Percentiles rank a stretch among this genome's conserved stretches.
Evolutionary conservation across 208 protist genomes (phyloP).

Genomic region (Leishmania amazonensis): DNA sequence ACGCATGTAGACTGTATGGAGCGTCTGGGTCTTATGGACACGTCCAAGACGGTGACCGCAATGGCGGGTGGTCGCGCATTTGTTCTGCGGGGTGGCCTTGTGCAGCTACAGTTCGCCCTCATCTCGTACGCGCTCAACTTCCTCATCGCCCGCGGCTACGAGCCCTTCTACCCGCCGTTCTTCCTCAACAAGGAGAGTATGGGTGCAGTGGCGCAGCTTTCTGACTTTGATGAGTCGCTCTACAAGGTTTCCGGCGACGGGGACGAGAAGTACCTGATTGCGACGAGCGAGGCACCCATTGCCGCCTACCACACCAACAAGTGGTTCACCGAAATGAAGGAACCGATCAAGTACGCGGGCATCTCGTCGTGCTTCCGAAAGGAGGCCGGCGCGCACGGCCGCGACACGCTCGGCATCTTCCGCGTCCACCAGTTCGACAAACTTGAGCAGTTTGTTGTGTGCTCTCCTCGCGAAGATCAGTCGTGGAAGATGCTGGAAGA

Average conservation of each 20-base stretch:
- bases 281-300: slow-evolving; percentile 99
- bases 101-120: slow-evolving; percentile 98
- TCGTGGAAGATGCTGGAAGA: slow-evolving; percentile 92
- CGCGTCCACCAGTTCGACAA: slow-evolving; percentile 98
- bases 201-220: slow-evolving; percentile 97
- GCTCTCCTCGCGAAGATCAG: slow-evolving; percentile 88
- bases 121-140: slow-evolving; percentile 98
- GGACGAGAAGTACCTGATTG: slow-evolving; percentile 99
- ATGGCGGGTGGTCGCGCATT: slow-evolving; percentile 98
- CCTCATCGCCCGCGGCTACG: slow-evolving; percentile 92
- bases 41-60: slow-evolving; percentile 70
- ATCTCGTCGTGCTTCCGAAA: slow-evolving; percentile 99
- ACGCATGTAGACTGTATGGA: slow-evolving; percentile 95
- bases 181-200: slow-evolving; percentile 99
- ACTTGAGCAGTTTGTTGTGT: slow-evolving; percentile 96
- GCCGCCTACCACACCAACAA: slow-evolving; percentile 96
- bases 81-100: slow-evolving; percentile 97
- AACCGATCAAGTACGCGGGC: slow-evolving; percentile 96
- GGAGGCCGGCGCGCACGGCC: slow-evolving; percentile 97
- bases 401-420: slow-evolving; percentile 96
- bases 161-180: slow-evolving; percentile 98
- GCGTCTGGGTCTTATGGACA: slow-evolving; percentile 91
- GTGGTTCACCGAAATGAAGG: slow-evolving; percentile 92
- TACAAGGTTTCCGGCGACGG: slow-evolving; percentile 98
- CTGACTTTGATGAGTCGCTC: slow-evolving; percentile 99